A percentile compares a stretch with the other conserved stretches of the same genome.
phyloP scores from a whole-genome alignment of 768 basidiomycete species.

The Suillus weaverae region DNA sequence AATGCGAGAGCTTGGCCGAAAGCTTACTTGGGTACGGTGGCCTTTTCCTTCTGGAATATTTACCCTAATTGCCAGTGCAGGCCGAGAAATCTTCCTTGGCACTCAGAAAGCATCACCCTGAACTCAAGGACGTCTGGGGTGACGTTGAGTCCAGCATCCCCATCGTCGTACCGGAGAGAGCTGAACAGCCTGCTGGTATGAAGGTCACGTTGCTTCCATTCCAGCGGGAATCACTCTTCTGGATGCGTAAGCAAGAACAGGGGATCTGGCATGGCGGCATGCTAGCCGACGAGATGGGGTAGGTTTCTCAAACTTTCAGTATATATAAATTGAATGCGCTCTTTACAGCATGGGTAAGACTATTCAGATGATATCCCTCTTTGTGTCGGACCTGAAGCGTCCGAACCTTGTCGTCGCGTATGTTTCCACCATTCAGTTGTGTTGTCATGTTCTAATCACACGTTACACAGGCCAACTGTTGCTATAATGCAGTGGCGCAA shows the following conservation, averaged over 20 bases:
- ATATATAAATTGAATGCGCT: conserved; percentile 11
- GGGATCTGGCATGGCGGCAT: conserved; percentile 88
- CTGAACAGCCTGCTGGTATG: conserved; percentile 78
- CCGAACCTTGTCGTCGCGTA: conserved; percentile 94
- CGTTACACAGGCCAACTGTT: conserved; percentile 42
- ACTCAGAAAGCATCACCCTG: conserved; percentile 71
- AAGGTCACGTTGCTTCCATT: conserved; percentile 89
- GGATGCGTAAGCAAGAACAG: conserved; percentile 95
- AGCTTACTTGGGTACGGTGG: conserved; percentile 63
- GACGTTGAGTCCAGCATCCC: conserved; percentile 68
- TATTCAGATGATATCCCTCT: conserved; percentile 91
- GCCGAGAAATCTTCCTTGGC: conserved; percentile 69
- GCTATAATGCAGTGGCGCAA: conserved; percentile 86
- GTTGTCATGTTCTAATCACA: conserved; percentile 4
- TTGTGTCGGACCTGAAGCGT: conserved; percentile 73
- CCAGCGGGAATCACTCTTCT: conserved; percentile 90
- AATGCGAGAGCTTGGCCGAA: conserved; percentile 63
- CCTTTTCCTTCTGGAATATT: conserved; percentile 12
- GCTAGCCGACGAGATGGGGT: conserved; percentile 95
- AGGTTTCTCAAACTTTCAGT: conserved; percentile 28
- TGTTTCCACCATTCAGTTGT: conserved; percentile 26
- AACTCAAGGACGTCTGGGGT: conserved; percentile 85
- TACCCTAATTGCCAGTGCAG: conserved; percentile 38
- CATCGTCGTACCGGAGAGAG: conserved; percentile 63
- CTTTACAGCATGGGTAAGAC: conserved; percentile 83